Percentiles rank a stretch among this genome's conserved stretches.
phyloP scores from a whole-genome alignment of 2,329 filamentous ascomycete species.

The Mariannaea elegans region DNA sequence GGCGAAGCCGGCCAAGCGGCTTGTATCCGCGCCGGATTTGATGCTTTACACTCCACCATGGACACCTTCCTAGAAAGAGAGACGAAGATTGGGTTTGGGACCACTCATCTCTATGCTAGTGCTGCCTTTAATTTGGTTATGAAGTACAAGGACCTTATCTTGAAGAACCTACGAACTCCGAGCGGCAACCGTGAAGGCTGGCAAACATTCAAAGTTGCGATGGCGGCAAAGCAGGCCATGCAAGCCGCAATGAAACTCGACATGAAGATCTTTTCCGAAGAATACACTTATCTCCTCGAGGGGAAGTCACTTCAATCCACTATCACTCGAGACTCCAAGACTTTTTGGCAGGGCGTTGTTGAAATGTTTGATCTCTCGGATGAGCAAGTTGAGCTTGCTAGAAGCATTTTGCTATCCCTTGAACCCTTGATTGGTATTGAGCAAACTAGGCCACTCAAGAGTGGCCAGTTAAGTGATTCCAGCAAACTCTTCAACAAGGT shows the following conservation, averaged over 20 bases:
- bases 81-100: conserved; percentile 56
- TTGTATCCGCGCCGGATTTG: conserved; percentile 72
- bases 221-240: conserved; percentile 57
- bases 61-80: conserved; percentile 62
- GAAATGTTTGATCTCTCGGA: conserved; percentile 82
- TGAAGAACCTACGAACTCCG: conserved; percentile 46
- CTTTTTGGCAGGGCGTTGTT: conserved; percentile 53
- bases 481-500: conserved; percentile 78
- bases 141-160: conserved; percentile 68
- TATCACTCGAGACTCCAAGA: conserved; percentile 70
- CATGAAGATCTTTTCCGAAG: conserved; percentile 53
- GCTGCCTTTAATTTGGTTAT: conserved; percentile 72
- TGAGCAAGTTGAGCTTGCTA: conserved; percentile 76
- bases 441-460: conserved; percentile 68
- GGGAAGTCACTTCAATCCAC: conserved; percentile 71
- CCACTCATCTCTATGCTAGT: conserved; percentile 69
- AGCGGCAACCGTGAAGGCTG: conserved; percentile 44
- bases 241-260: conserved; percentile 64
- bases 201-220: conserved; percentile 51
- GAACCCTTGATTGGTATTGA: conserved; percentile 79
- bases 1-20: conserved; percentile 66
- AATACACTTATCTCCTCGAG: conserved; percentile 66
- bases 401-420: conserved; percentile 75
- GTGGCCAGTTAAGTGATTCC: conserved; percentile 49
- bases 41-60: conserved; percentile 65